Evolutionary conservation across 306 rosid genomes (phyloP).

Genomic region (cucumber (Cucumis sativus)): DNA sequence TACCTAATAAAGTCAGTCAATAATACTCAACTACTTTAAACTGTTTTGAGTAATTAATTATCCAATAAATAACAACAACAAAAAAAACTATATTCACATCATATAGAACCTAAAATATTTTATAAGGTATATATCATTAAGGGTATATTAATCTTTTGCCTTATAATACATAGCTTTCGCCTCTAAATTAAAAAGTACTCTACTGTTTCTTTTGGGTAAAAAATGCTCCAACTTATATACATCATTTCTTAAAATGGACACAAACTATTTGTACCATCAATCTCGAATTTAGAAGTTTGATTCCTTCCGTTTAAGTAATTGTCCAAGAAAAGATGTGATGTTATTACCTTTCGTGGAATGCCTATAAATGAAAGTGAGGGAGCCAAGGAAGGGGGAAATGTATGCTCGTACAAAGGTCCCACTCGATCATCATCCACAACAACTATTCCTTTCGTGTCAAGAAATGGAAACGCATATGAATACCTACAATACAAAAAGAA

Average conservation of each 20-base stretch:
- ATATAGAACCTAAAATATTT: not conserved
- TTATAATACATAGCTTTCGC: too few species aligned
- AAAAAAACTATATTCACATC: not conserved
- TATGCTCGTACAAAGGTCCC: slow-evolving; percentile 91
- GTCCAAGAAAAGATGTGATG: too few species aligned
- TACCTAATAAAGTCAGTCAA: not conserved
- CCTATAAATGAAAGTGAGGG: slow-evolving; percentile 86
- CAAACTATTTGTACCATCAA: too few species aligned
- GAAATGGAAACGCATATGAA: slow-evolving; percentile 85
- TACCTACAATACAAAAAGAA: slow-evolving; percentile 29
- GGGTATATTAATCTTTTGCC: too few species aligned
- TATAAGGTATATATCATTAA: too few species aligned
- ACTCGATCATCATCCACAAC: slow-evolving; percentile 79
- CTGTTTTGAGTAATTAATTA: not conserved
- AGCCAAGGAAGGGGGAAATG: slow-evolving; percentile 88
- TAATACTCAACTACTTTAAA: not conserved
- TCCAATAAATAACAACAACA: not conserved
- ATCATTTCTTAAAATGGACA: too few species aligned
- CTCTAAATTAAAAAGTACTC: too few species aligned
- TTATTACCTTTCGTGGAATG: slow-evolving; percentile 59
- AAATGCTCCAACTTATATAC: too few species aligned
- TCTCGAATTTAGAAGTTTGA: too few species aligned
- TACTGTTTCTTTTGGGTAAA: too few species aligned
- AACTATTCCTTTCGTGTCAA: slow-evolving; percentile 91
- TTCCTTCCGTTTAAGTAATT: too few species aligned